Evolutionary conservation across 352 stramenopile genomes (phyloP), one percentile per base, ranked within the genome.

Genomic region (Hyaloperonospora brassicae): DNA sequence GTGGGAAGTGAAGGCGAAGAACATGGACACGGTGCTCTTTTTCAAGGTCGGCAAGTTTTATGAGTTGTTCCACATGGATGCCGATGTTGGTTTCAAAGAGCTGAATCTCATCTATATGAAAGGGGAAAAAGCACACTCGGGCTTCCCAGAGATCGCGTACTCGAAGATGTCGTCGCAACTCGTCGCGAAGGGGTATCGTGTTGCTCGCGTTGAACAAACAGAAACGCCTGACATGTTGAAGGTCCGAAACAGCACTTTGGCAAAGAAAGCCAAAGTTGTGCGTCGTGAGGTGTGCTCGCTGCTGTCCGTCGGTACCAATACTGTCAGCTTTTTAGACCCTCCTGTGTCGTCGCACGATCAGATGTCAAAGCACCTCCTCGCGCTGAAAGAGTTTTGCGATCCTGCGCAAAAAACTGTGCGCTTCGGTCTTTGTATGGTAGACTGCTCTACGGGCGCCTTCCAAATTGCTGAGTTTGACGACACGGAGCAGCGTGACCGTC

Each of bases 1-100:
- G 97, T 99, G 96, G 97, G 75, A 96, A 47, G 84, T 99, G 54
- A 99, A 99, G 70, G 55, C 85, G 5, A 75, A 89, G 36, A 97
- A 99, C 64, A 96, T 98, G 76, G 97, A 99, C 70, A 98, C 92
- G 1, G 81, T 99, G 1, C 72, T 99, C 1, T 97, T 99, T 51
- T 99, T 99, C 79, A 99, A 99, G 68, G 97, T 96, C 31, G 94
- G 94, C 48, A 97, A 97, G 69, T 98, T 98, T 52, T 98, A 98
- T 68, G 93, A 98, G 70, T 65, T 96, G 24, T 93, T 93, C 54
- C 97, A 99, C 76, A 98, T 98, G 86, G 97, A 99, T 68, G 96
- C 97, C 0, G 97, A 99, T 68, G 75, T 99, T 23, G 96, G 89
- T 39, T 97, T 98, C 43, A 86, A 95, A 51, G 87, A 98, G 44